Base-by-base conservation (phyloP, 192 early-diverging fungal genomes). In the Backusella tuberculispora region DNA sequence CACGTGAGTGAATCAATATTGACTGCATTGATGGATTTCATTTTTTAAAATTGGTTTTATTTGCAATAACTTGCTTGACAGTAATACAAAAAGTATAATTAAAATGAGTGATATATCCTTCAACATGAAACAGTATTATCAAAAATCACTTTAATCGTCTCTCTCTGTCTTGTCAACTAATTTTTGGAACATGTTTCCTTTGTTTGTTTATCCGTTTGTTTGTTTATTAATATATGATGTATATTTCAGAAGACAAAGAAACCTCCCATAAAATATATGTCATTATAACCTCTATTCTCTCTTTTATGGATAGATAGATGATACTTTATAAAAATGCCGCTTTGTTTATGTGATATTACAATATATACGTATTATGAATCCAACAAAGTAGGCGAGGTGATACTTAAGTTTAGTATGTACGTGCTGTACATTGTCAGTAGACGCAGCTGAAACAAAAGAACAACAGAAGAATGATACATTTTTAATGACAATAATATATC, bases 401-500 rank as follows among this genome's bases (percentile, higher is more conserved):
- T 53, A 19, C n/a, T 42, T 15, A 40, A 40, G 65, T 19, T 66
- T 66, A 66, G 38, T 37, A 66, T 66, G 65, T 66, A 66, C n/a
- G 65, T 66, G 65, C 65, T 66, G 65, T 66, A n/a, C 65, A 66
- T 66, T 40, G 40, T n/a, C 37, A 66, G 65, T 38, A 66, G 65
- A 66, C 38, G n/a, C 65, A 66, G 65, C 37, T 66, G 65, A 66
- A 66, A 66, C 65, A 40, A 66, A 53, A 40, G 65, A 38, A 66
- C n/a, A 66, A 40, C n/a, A 66, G 65, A 66, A 66, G 65, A 66
- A 66, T 66, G 65, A 66, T 66, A 15, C 65, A 66, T 66, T 66
- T 66, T 66, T 19, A 40, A 38, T 66, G 65, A 37, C 19, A 19
- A 66, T 66, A 40, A 66, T n/a, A 66, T 40, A 63, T 63, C 56